Conservation (phyloP, 345 rosid species). For the Alliaria petiolata region DNA sequence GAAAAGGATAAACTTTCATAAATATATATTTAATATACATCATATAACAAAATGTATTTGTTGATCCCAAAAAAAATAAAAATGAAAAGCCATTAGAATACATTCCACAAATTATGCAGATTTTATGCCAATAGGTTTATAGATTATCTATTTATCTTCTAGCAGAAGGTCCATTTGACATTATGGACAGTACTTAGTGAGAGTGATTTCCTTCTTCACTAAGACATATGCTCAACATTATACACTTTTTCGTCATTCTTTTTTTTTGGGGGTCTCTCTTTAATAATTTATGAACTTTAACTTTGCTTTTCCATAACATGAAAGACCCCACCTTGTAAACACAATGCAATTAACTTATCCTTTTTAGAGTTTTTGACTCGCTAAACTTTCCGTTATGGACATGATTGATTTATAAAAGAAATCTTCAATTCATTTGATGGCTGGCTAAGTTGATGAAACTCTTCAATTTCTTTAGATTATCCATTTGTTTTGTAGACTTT, state of each 20-base stretch:
- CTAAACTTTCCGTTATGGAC: slow-evolving; percentile 4
- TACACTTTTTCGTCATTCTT: slow-evolving; percentile 3
- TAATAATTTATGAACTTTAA: slow-evolving; percentile 33
- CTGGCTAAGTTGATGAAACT: slow-evolving; percentile 16
- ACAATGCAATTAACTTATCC: slow-evolving; percentile 9
- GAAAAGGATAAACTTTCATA: no score
- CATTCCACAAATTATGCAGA: background rate
- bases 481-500: slow-evolving; percentile 2
- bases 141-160: background rate
- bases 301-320: slow-evolving; percentile 12
- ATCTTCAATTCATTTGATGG: background rate
- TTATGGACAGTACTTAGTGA: slow-evolving; percentile 16
- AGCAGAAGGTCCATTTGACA: slow-evolving; percentile 10
- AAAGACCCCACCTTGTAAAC: slow-evolving; percentile 11
- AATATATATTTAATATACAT: no score
- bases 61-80: background rate
- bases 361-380: slow-evolving; percentile 17
- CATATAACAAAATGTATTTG: no score
- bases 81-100: background rate
- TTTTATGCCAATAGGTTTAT: background rate
- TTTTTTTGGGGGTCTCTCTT: background rate
- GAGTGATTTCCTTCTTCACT: slow-evolving; percentile 37
- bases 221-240: slow-evolving; percentile 30
- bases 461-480: slow-evolving; percentile 24
- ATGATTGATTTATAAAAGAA: slow-evolving; percentile 3